Evolutionary conservation across 108 stramenopile genomes (phyloP).

Genomic region (Nitzschia sp.): DNA sequence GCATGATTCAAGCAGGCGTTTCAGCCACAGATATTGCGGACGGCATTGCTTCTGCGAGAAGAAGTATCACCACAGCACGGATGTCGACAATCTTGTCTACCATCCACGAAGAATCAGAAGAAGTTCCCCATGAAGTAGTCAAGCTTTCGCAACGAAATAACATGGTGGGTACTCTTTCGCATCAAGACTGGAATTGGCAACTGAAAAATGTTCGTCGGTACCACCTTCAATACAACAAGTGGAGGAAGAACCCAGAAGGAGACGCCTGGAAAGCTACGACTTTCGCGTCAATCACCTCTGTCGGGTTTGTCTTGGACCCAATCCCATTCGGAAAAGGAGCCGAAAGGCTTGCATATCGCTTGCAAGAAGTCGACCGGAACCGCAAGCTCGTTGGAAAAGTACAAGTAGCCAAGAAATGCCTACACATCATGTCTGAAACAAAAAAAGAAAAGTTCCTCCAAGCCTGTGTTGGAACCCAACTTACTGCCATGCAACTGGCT

Average conservation of each 20-base stretch:
- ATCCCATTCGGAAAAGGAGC: conserved; percentile 22
- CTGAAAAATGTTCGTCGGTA: background rate
- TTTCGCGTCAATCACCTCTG: background rate
- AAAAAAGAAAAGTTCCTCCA: conserved; percentile 40
- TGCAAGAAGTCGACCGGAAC: conserved; percentile 25
- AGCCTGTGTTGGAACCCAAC: conserved; percentile 45
- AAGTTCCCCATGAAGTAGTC: background rate
- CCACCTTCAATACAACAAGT: background rate
- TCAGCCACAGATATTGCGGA: conserved; percentile 47
- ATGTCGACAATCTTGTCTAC: background rate
- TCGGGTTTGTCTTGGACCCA: background rate
- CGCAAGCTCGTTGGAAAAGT: conserved; percentile 32
- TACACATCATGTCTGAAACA: conserved; percentile 25
- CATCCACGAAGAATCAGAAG: background rate
- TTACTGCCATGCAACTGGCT: conserved; percentile 43
- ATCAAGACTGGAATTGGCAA: no score
- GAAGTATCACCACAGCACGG: background rate
- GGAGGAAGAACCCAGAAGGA: background rate
- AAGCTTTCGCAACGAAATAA: background rate
- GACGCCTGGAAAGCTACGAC: background rate
- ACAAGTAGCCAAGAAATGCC: conserved; percentile 55
- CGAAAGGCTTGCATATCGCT: conserved; percentile 52
- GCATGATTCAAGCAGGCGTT: conserved; percentile 27
- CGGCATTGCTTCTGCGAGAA: background rate
- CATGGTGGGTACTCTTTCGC: background rate